Conservation (phyloP, 2,329 filamentous ascomycete species). For the Sclerotiophoma versabilis region DNA sequence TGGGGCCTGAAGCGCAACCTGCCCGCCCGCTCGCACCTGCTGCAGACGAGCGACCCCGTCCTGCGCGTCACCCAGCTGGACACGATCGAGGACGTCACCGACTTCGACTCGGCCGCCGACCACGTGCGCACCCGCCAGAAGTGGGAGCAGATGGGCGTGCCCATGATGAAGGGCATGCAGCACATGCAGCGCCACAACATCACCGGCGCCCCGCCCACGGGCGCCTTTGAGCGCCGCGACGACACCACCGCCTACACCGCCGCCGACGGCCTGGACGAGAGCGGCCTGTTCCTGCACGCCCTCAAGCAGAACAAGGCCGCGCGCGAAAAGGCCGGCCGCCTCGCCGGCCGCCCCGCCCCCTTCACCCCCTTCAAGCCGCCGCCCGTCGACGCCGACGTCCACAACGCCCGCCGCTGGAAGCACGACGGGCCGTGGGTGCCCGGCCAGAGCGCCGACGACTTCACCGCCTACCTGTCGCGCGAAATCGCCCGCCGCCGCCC, state of each 20-base stretch:
- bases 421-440: constrained; percentile 66
- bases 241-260: constrained; percentile 43
- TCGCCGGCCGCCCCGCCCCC: constrained; percentile 22
- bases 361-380: constrained; percentile 34
- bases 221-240: constrained; percentile 43
- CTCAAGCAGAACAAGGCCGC: constrained; percentile 32
- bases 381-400: constrained; percentile 29
- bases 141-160: constrained; percentile 81
- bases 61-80: constrained; percentile 81
- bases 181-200: constrained; percentile 30
- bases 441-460: constrained; percentile 63
- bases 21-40: constrained; percentile 73
- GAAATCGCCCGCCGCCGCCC: constrained; percentile 49
- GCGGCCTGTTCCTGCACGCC: constrained; percentile 33
- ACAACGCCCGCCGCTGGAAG: constrained; percentile 58
- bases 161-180: constrained; percentile 60
- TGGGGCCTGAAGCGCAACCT: constrained; percentile 92
- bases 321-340: constrained; percentile 9
- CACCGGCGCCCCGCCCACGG: constrained; percentile 17
- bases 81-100: constrained; percentile 85
- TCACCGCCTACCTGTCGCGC: constrained; percentile 58
- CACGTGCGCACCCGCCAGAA: constrained; percentile 82
- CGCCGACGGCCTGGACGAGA: constrained; percentile 36
- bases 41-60: constrained; percentile 72
- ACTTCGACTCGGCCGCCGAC: constrained; percentile 83